phyloP scores from a whole-genome alignment of 2,329 filamentous ascomycete species.

The Colletotrichum sp. region DNA sequence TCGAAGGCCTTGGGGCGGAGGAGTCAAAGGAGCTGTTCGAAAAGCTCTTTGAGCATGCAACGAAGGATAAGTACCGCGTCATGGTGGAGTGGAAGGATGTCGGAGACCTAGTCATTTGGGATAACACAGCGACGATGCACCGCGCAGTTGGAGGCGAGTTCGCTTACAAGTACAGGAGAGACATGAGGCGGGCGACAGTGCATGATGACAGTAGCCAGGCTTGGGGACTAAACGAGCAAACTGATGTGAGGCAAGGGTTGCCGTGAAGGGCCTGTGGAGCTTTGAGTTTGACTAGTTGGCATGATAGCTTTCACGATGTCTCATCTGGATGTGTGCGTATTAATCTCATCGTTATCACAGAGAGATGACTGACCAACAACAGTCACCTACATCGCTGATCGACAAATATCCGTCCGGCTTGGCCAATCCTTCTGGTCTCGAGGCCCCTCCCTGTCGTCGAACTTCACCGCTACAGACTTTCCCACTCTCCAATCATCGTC shows the following conservation, averaged over 20 bases:
- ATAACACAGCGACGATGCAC: not conserved
- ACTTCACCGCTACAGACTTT: not conserved
- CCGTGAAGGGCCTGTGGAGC: not conserved
- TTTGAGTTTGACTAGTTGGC: not conserved
- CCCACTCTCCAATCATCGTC: not conserved
- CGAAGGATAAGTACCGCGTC: not conserved
- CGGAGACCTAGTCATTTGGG: not conserved
- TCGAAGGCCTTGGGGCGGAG: not conserved
- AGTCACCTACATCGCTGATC: not conserved
- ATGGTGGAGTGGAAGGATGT: not conserved
- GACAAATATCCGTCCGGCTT: not conserved
- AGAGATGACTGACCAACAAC: not conserved
- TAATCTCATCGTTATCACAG: rapidly evolving
- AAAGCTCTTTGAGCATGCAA: not conserved
- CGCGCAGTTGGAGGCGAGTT: not conserved
- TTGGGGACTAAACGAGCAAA: not conserved
- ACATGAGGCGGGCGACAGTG: not conserved
- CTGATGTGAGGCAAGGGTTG: not conserved
- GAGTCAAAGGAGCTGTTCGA: not conserved
- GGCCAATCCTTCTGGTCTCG: not conserved
- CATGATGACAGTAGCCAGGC: not conserved
- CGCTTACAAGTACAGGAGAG: not conserved
- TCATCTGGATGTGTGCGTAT: not conserved
- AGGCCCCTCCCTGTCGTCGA: not conserved
- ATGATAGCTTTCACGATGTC: not conserved